Evolutionary conservation across 805 yeast genomes (phyloP), one percentile per base, ranked within the genome.

Genomic region (Hanseniaspora meyeri): DNA sequence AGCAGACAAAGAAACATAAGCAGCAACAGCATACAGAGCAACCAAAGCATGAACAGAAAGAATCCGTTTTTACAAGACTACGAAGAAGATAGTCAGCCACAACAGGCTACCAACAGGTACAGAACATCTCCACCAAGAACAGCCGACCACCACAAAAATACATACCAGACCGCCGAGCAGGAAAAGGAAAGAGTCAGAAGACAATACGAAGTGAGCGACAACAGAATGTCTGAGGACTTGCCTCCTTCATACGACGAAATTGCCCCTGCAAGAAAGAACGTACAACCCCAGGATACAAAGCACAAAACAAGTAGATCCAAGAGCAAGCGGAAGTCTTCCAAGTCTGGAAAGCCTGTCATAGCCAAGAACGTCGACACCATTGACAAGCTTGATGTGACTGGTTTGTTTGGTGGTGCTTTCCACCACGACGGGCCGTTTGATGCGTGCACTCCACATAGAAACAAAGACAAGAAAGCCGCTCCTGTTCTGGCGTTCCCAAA

Each of bases 361-460:
- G 77, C 89, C 14, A 81, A 82, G 63, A 86, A 89, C 62, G 82
- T 90, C 57, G 98, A 91, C 65, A 87, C 95, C 4, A 93, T 93
- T 63, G 98, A 93, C 72, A 87, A 87, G 70, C 76, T 93, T 64
- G 98, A 93, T 69, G 98, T 91, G 49, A 90, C 97, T 12, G 97
- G 96, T 0, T 77, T 90, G 60, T 90, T 87, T 67, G 97, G 96
- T 29, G 87, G 88, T 17, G 87, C 95, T 2, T 93, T 93, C 77
- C 98, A 93, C 70, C 97, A 93, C 69, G 98, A 93, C 71, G 98
- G 98, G 12, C 98, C 98, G 16, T 93, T 93, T 68, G 98, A 93
- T 68, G 98, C 98, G 1, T 91, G 97, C 69, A 86, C 95, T 2
- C 97, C 98, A 8, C 96, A 87, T 69, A 82, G 97, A 68, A 93